Evolutionary conservation across 257 asterid genomes (phyloP).

Genomic region (Leonotis leonurus): DNA sequence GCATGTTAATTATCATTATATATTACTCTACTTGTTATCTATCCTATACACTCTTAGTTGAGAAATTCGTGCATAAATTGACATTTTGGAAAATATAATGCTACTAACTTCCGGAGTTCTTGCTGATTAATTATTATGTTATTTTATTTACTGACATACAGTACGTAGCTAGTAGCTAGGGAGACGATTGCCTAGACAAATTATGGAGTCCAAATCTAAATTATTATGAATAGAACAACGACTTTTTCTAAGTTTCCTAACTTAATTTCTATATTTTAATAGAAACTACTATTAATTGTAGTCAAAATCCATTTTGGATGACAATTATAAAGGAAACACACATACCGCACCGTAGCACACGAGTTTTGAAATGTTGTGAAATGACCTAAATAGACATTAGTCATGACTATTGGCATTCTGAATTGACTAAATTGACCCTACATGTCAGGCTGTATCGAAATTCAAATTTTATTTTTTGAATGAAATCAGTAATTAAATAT

Average conservation of each 20-base stretch:
- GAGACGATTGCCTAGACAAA: neutral
- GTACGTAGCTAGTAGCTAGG: too few species aligned
- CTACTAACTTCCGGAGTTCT: neutral
- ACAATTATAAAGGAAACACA: slow-evolving; percentile 1
- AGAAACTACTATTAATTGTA: slow-evolving; percentile 14
- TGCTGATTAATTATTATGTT: too few species aligned
- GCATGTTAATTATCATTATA: too few species aligned
- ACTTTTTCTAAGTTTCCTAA: neutral
- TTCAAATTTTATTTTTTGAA: too few species aligned
- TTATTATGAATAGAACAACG: slow-evolving; percentile 11
- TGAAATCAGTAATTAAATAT: too few species aligned
- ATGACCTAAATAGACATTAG: neutral
- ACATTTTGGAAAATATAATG: neutral
- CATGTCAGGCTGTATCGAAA: neutral
- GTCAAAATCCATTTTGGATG: slow-evolving; percentile 35
- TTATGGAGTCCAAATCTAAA: slow-evolving; percentile 4
- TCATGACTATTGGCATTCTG: neutral
- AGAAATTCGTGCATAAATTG: too few species aligned
- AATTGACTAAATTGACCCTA: slow-evolving; percentile 13
- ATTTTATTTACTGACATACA: too few species aligned
- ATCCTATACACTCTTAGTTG: too few species aligned
- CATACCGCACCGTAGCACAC: slow-evolving; percentile 34
- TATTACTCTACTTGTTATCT: too few species aligned
- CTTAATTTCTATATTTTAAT: neutral
- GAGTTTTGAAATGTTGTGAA: slow-evolving; percentile 23